Percentiles rank a stretch among this genome's conserved stretches.
phyloP scores from a whole-genome alignment of 371 early-diverging fungal genomes.

The Rhizopus stolonifer region DNA sequence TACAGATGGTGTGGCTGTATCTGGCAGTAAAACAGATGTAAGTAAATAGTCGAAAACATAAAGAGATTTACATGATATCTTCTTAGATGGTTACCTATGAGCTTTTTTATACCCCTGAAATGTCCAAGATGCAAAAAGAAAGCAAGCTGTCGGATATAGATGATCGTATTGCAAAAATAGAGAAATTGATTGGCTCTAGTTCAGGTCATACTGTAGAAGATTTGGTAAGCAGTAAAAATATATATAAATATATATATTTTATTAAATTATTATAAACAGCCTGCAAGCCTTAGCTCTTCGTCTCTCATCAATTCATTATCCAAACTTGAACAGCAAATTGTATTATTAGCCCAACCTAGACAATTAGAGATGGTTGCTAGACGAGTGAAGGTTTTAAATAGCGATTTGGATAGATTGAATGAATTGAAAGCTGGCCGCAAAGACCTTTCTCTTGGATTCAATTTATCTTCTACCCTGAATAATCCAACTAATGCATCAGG shows the following conservation, averaged over 20 bases:
- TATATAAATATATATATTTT: neutral
- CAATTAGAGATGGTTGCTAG: constrained; percentile 74
- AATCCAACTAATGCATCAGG: constrained; percentile 3
- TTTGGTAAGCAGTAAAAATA: constrained; percentile 29
- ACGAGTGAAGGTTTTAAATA: constrained; percentile 68
- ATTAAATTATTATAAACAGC: constrained; percentile 26
- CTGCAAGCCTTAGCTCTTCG: constrained; percentile 34
- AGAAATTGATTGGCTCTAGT: constrained; percentile 75
- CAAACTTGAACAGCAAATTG: constrained; percentile 78
- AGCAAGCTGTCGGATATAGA: constrained; percentile 71
- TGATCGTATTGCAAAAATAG: constrained; percentile 76
- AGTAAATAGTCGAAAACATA: neutral
- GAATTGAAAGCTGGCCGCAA: constrained; percentile 60
- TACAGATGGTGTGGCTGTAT: neutral
- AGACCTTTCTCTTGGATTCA: constrained; percentile 37
- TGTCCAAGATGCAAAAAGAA: constrained; percentile 57
- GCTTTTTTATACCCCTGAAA: constrained; percentile 73
- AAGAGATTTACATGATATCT: neutral
- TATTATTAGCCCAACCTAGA: constrained; percentile 75
- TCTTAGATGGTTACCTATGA: constrained; percentile 72
- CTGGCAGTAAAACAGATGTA: neutral
- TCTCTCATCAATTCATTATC: constrained; percentile 70
- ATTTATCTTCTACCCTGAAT: constrained; percentile 12
- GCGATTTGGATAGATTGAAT: constrained; percentile 75
- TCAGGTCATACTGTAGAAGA: constrained; percentile 57